Base-by-base conservation (phyloP, 148 eudicot genomes). In the Rheum nobile region DNA sequence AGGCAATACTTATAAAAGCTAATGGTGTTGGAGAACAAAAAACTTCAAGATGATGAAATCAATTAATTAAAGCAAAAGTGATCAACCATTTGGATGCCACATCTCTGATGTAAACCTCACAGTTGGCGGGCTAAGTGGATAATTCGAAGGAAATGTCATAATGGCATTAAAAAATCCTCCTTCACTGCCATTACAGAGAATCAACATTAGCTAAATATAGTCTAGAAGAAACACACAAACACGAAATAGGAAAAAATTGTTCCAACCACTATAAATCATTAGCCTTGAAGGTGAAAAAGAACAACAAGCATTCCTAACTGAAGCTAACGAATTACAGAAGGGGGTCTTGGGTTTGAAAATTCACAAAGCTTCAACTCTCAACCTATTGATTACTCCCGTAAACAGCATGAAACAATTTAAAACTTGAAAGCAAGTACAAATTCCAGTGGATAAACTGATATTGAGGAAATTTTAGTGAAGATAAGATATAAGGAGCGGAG, bases 161-260 rank as follows among this genome's bases (percentile, higher is more conserved):
- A 88, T 84, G 19, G 95, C 97, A 78, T 89, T 91, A 75, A 91
- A 89, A 80, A 91, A 91, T 65, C 97, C 95, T 55, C 97, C 97
- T 65, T 89, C 95, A 74, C 97, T 91, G 85, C 86, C 48, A 44
- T 9, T 14, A 44, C 48, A 35, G 38, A 35, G 38, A 35, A 35
- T 2, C 38, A 6, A 35, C 38, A 35, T 35, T 35, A 35, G 38
- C 4, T 35, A 6, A 35, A 6, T n/a, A 35, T 35, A 35, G 38
- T 4, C 38, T 35, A 35, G 38, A 35, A 35, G 38, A 35, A 35
- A 2, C 38, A 35, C 38, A 35, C 38, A 6, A 35, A 35, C 38
- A 35, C 3, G 6, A 35, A 35, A 35, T 0, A 35, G 38, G 6
- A 6, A 35, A 35, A 35, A 35, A 35, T 35, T 35, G 38, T 35